Evolutionary conservation across 2,329 filamentous ascomycete species (phyloP).

Genomic region (Magnaporthiopsis rhizophila): DNA sequence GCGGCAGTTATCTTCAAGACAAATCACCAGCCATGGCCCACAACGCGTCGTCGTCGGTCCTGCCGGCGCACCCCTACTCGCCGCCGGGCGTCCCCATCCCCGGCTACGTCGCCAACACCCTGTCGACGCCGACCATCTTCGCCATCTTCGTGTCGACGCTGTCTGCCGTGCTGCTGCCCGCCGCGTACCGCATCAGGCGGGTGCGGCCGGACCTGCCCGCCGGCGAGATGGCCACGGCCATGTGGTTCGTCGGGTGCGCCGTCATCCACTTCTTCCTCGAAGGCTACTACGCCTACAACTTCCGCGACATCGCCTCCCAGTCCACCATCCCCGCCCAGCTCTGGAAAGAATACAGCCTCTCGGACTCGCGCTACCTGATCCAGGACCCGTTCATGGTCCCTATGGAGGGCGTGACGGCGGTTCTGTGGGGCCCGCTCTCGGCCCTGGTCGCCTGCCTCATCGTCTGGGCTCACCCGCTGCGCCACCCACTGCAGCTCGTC

Average conservation of each 20-base stretch:
- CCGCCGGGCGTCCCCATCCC: constrained; percentile 3
- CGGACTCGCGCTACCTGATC: constrained; percentile 47
- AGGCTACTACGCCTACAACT: constrained; percentile 41
- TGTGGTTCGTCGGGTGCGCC: constrained; percentile 5
- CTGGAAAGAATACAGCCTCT: constrained; percentile 52
- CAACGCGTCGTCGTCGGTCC: neutral
- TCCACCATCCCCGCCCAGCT: constrained; percentile 41
- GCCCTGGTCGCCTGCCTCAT: constrained; percentile 38
- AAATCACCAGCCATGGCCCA: neutral
- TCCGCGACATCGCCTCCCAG: constrained; percentile 28
- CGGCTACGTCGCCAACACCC: constrained; percentile 6
- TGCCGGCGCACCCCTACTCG: constrained; percentile 4
- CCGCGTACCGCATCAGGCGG: neutral
- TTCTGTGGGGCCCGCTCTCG: constrained; percentile 45
- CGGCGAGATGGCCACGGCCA: constrained; percentile 1
- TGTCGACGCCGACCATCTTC: constrained; percentile 3
- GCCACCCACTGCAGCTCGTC: constrained; percentile 39
- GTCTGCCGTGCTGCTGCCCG: constrained; percentile 4
- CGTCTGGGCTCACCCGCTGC: constrained; percentile 32
- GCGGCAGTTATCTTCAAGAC: no score
- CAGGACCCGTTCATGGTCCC: constrained; percentile 45
- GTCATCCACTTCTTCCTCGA: constrained; percentile 7
- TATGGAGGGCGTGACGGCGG: constrained; percentile 47
- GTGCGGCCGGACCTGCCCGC: neutral
- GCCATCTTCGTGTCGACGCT: constrained; percentile 2